Percentiles rank a stretch among this genome's conserved stretches.
phyloP scores from a whole-genome alignment of 768 basidiomycete species.

The Mycena amicta region DNA sequence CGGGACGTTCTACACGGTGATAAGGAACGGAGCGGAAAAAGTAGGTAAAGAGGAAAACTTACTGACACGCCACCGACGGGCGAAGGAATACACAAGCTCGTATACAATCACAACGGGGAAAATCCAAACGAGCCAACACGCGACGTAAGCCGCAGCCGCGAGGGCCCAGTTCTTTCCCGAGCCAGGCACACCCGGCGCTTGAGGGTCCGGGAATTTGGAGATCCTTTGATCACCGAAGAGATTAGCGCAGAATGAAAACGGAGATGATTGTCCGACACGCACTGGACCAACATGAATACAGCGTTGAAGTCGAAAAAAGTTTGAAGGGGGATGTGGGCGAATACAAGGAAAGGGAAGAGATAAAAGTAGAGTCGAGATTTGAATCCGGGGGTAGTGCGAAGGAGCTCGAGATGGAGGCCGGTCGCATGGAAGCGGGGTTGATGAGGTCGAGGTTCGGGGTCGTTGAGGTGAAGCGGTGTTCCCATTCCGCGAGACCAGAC shows the following conservation, averaged over 20 bases:
- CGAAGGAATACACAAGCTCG: slow-evolving; percentile 75
- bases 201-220: slow-evolving; percentile 72
- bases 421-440: slow-evolving; percentile 70
- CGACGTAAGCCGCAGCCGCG: slow-evolving; percentile 79
- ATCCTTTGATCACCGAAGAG: slow-evolving; percentile 48
- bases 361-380: slow-evolving; percentile 64
- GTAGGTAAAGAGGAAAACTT: slow-evolving; percentile 40
- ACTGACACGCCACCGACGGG: slow-evolving; percentile 79
- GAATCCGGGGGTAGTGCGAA: slow-evolving; percentile 62
- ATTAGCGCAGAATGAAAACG: slow-evolving; percentile 9
- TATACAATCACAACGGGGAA: slow-evolving; percentile 74
- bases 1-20: slow-evolving; percentile 66
- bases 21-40: slow-evolving; percentile 3
- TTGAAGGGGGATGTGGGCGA: slow-evolving; percentile 75
- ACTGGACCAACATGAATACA: slow-evolving; percentile 83
- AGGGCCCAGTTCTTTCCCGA: slow-evolving; percentile 82
- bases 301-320: slow-evolving; percentile 90
- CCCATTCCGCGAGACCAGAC: slow-evolving; percentile 64
- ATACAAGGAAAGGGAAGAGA: slow-evolving; percentile 67
- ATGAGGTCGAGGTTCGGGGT: slow-evolving; percentile 36
- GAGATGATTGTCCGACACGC: slow-evolving; percentile 39
- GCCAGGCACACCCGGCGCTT: slow-evolving; percentile 66
- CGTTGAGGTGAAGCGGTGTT: slow-evolving; percentile 41
- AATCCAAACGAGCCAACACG: slow-evolving; percentile 79
- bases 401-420: slow-evolving; percentile 66